Evolutionary conservation across 331 rosid species (phyloP), one percentile per base, ranked within the genome.

Genomic region (Acacia concinna): DNA sequence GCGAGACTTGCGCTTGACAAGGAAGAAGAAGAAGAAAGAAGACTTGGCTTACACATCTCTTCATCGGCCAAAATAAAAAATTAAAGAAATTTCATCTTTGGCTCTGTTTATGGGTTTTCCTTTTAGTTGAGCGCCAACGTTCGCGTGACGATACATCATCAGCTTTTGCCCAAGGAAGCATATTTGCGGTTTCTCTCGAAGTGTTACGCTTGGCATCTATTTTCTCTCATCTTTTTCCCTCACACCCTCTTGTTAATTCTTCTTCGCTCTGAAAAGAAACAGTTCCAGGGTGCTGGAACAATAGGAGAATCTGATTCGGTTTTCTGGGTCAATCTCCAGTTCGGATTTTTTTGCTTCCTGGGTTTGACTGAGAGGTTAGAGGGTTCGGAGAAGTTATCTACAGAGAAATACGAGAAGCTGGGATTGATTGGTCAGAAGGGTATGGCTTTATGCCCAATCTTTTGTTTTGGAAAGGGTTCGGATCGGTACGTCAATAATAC

Each of bases 391-490:
- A 47, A 75, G 65, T 47, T 21, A 2, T 28, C 20, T 21, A 51
- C 27, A 56, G 63, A 20, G 77, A 30, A 37, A 46, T 32, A 64
- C 51, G n/a, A 76, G 63, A 56, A 72, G 71, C 73, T 60, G 78
- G 86, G 79, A 56, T 73, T 84, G 75, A 32, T 82, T 76, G 82
- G 70, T 70, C 32, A 74, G 78, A 65, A 40, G 79, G 81, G 25
- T 80, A 91, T 91, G 91, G 91, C 80, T 83, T 86, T 87, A 64
- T 35, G 43, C 79, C 9, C 57, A 59, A 78, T 87, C 79, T 80
- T 87, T 51, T 86, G 91, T 28, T 87, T 87, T 25, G 87, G 90
- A 75, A 84, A 47, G 62, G 74, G 73, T 69, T 83, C 81, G 17
- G 84, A 82, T 86, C 86, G 93, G 96, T 91, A 87, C 34, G 88